Evolutionary conservation across 805 yeast species (phyloP), one percentile per base, ranked within the genome.

Genomic region (Candida wancherniae): DNA sequence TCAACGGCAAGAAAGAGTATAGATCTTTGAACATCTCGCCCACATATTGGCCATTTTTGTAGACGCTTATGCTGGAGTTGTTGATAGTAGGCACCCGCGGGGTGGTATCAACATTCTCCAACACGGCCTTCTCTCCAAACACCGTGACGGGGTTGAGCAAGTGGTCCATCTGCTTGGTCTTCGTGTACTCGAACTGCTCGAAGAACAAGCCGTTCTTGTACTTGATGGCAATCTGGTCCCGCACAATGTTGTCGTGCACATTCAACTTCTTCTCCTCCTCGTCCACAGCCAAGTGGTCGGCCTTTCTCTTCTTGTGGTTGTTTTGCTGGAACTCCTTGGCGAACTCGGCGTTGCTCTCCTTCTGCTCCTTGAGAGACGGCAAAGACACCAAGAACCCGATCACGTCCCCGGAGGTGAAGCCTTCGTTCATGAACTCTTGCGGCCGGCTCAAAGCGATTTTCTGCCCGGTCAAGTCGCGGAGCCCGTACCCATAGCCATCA

Each of bases 401-500:
- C 3, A 77, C 77, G 53, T 92, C 99, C 8, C 96, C 97, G 1
- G 76, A 55, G 17, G 60, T 58, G 44, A 86, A 77, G 2, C 82
- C 77, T 15, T 62, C 69, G 3, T 57, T 46, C 66, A 80, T 63
- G 41, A 75, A 73, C 19, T 70, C 67, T 15, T 57, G 51, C 0
- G 86, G 85, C 28, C 88, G 69, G 36, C 90, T 79, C 25, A 81
- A 58, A 42, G 92, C 94, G 15, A 92, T 68, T 17, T 73, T 74
- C 43, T 84, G 83, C 2, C 94, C 88, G 5, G 71, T 67, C 21
- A 71, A 69, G 57, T 90, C 97, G 37, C 97, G 68, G 3, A 92
- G 50, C 2, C 95, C 97, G 55, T 92, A 90, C 0, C 96, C 90
- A 58, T 87, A 92, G 0, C 87, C 90, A 56, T 92, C 97, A 48